Evolutionary conservation across 2,329 filamentous ascomycete genomes (phyloP).

Genomic region (Fusarium globosum): DNA sequence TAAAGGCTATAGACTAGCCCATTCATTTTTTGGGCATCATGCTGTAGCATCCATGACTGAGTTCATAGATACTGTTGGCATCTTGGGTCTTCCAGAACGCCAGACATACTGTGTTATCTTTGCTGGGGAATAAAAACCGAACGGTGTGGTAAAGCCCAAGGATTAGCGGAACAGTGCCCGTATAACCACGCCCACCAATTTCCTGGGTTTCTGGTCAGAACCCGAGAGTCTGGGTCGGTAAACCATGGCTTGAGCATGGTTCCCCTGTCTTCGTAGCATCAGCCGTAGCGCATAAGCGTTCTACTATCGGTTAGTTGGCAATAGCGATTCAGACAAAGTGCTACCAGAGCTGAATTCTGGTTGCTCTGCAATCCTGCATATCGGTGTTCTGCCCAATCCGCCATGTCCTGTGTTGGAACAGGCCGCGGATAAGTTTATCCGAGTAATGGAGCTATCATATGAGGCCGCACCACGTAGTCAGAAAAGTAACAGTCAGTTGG

Average conservation of each 20-base stretch:
- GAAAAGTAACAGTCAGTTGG: constrained; percentile 21
- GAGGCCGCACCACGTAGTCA: constrained; percentile 15
- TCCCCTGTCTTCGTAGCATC: constrained; percentile 44
- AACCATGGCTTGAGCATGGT: constrained; percentile 48
- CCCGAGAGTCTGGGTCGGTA: constrained; percentile 52
- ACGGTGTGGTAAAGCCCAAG: neutral
- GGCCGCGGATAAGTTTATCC: constrained; percentile 25
- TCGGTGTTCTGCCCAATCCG: neutral
- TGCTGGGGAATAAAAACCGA: neutral
- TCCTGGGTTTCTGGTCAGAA: constrained; percentile 49
- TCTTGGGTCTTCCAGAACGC: neutral
- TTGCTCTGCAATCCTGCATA: neutral
- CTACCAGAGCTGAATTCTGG: neutral
- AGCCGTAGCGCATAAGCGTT: constrained; percentile 17
- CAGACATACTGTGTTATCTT: neutral
- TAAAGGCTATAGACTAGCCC: neutral
- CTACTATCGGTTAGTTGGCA: neutral
- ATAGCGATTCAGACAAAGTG: neutral
- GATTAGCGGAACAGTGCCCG: neutral
- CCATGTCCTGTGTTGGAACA: constrained; percentile 15
- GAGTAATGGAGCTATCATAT: constrained; percentile 14
- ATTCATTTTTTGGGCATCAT: neutral
- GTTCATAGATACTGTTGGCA: neutral
- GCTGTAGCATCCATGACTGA: neutral
- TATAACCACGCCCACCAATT: constrained; percentile 39